phyloP scores from a whole-genome alignment of 2,329 filamentous ascomycete species.

The Gyromitra esculenta region DNA sequence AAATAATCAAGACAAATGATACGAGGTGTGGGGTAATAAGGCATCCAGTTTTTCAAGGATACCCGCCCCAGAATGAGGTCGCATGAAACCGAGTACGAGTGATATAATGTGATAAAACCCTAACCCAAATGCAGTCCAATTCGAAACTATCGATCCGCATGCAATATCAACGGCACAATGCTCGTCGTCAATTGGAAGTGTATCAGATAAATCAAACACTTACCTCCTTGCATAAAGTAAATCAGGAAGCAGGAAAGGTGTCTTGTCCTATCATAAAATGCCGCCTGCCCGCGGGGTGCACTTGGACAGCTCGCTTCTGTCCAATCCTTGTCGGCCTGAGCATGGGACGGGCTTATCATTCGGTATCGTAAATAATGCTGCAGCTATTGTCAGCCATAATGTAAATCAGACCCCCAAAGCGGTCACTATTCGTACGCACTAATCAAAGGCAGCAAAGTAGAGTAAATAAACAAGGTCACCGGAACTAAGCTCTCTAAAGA shows the following conservation, averaged over 20 bases:
- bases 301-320: constrained; percentile 9
- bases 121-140: constrained; percentile 38
- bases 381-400: constrained; percentile 24
- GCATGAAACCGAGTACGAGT: constrained; percentile 12
- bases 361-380: constrained; percentile 28
- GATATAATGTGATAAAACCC: constrained; percentile 7
- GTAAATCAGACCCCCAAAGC: constrained; percentile 26
- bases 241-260: constrained; percentile 14
- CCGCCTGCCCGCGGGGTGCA: neutral
- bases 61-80: neutral
- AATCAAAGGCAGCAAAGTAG: constrained; percentile 22
- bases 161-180: constrained; percentile 32
- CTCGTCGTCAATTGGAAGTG: constrained; percentile 24
- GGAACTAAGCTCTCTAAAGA: constrained; percentile 1
- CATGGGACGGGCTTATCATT: constrained; percentile 20
- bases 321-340: constrained; percentile 28
- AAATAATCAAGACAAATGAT: neutral
- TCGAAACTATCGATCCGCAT: constrained; percentile 44
- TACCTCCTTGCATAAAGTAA: constrained; percentile 33
- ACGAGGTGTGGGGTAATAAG: constrained; percentile 3
- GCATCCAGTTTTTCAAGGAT: constrained; percentile 1
- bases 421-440: constrained; percentile 12
- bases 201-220: constrained; percentile 44
- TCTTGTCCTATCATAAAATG: constrained; percentile 14
- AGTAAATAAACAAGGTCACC: constrained; percentile 33